Percentiles rank a stretch among this genome's conserved stretches.
Evolutionary conservation across 1,284 basidiomycete species (phyloP).

Genomic region (Trichosporon sp.): DNA sequence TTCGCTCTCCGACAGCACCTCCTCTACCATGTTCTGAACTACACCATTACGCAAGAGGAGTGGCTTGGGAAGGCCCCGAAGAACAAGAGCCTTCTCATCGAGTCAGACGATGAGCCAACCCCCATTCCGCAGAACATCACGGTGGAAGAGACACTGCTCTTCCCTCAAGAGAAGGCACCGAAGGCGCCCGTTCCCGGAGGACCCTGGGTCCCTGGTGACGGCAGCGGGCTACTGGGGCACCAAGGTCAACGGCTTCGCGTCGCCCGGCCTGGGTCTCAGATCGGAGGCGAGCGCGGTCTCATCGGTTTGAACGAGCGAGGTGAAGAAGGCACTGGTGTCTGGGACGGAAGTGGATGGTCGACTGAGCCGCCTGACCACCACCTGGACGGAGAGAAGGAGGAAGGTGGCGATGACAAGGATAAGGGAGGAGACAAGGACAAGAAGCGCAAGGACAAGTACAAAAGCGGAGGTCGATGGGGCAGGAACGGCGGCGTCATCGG

Average conservation of each 20-base stretch:
- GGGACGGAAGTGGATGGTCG: constrained; percentile 43
- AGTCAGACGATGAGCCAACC: neutral
- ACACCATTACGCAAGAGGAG: constrained; percentile 56
- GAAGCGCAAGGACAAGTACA: constrained; percentile 34
- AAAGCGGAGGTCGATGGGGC: constrained; percentile 52
- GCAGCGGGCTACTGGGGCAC: constrained; percentile 67
- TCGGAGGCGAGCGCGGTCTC: constrained; percentile 53
- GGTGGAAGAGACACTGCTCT: constrained; percentile 62
- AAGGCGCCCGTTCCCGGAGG: constrained; percentile 55
- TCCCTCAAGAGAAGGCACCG: constrained; percentile 55
- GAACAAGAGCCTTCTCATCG: neutral
- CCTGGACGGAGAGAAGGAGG: constrained; percentile 5
- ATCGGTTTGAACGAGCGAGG: constrained; percentile 72
- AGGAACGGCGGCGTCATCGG: constrained; percentile 75
- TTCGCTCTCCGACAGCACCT: constrained; percentile 74
- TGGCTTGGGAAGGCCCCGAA: constrained; percentile 9
- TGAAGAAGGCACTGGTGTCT: constrained; percentile 56
- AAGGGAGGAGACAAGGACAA: constrained; percentile 6
- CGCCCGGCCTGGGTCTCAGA: constrained; percentile 46
- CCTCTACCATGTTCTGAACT: constrained; percentile 92
- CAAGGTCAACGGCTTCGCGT: constrained; percentile 77
- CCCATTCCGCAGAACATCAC: constrained; percentile 32
- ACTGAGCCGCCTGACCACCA: neutral
- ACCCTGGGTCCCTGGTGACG: constrained; percentile 76
- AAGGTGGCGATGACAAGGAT: constrained; percentile 17